Evolutionary conservation across 176 grass and related monocot genomes (phyloP).

Genomic region (Carex cristatella): DNA sequence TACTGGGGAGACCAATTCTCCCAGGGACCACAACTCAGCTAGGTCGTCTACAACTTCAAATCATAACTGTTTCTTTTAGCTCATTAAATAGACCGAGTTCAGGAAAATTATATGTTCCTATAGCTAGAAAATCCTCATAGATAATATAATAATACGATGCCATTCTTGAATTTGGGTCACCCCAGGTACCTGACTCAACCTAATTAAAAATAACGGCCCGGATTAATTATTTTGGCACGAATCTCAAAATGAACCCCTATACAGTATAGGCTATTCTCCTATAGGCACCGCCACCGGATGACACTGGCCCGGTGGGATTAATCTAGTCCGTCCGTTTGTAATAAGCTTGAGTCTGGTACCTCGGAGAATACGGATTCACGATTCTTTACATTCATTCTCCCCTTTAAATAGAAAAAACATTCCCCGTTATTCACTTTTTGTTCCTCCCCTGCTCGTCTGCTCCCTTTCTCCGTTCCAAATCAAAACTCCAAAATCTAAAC

Average conservation of each 20-base stretch:
- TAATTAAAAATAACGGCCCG: too few relatives aligned
- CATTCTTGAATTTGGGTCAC: too few relatives aligned
- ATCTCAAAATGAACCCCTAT: too few relatives aligned
- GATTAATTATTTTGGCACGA: too few relatives aligned
- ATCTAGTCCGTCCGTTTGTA: too few relatives aligned
- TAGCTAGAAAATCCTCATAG: neutral
- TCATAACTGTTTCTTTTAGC: neutral
- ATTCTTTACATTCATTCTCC: neutral
- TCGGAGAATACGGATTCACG: too few relatives aligned
- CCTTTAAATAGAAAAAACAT: slow-evolving; percentile 5
- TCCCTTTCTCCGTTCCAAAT: neutral
- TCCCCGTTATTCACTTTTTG: neutral
- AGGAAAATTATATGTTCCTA: neutral
- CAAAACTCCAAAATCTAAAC: neutral
- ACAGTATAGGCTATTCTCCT: too few relatives aligned
- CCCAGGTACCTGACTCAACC: too few relatives aligned
- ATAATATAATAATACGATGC: neutral
- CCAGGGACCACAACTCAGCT: neutral
- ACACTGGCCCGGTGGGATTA: too few relatives aligned
- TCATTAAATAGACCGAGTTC: neutral
- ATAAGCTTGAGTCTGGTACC: too few relatives aligned
- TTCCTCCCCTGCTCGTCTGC: too few relatives aligned
- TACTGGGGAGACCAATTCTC: neutral
- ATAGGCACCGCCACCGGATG: too few relatives aligned
- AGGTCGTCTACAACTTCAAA: neutral